Percentiles rank a stretch among this genome's conserved stretches.
phyloP scores from a whole-genome alignment of 345 rosid genomes.

The Murraya koenigii region DNA sequence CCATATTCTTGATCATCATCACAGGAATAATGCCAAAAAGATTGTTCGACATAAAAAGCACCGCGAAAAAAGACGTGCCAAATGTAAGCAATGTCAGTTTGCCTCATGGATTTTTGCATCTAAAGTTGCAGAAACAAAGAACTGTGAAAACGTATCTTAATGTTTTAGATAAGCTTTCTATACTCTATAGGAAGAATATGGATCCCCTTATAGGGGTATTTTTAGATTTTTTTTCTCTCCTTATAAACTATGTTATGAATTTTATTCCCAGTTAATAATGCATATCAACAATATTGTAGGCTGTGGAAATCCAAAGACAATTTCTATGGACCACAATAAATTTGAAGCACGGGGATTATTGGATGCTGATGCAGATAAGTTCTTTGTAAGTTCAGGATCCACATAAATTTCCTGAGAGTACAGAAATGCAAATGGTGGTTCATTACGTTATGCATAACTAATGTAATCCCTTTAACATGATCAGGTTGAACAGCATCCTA shows the following conservation, averaged over 20 bases:
- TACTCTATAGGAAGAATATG: background rate
- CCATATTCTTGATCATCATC: slow-evolving; percentile 57
- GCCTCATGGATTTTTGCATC: background rate
- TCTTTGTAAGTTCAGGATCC: slow-evolving; percentile 21
- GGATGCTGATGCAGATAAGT: slow-evolving; percentile 34
- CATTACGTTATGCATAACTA: background rate
- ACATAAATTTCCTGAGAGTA: background rate
- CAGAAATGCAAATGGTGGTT: background rate
- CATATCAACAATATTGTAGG: slow-evolving; percentile 31
- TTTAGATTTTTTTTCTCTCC: background rate
- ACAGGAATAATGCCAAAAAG: slow-evolving; percentile 40
- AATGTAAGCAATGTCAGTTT: slow-evolving; percentile 36
- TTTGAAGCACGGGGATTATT: slow-evolving; percentile 29
- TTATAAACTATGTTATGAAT: background rate
- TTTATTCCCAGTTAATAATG: background rate
- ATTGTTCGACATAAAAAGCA: slow-evolving; percentile 26
- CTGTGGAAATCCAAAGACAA: slow-evolving; percentile 43
- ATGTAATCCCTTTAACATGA: background rate
- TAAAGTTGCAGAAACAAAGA: background rate
- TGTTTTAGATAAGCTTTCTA: background rate
- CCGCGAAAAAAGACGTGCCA: slow-evolving; percentile 29
- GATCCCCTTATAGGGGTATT: background rate
- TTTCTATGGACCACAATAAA: slow-evolving; percentile 34
- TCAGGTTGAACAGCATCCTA: slow-evolving; percentile 22
- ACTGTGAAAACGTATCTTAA: background rate